Conservation (phyloP, 768 basidiomycete species). For the Tubosaeta sp. region DNA sequence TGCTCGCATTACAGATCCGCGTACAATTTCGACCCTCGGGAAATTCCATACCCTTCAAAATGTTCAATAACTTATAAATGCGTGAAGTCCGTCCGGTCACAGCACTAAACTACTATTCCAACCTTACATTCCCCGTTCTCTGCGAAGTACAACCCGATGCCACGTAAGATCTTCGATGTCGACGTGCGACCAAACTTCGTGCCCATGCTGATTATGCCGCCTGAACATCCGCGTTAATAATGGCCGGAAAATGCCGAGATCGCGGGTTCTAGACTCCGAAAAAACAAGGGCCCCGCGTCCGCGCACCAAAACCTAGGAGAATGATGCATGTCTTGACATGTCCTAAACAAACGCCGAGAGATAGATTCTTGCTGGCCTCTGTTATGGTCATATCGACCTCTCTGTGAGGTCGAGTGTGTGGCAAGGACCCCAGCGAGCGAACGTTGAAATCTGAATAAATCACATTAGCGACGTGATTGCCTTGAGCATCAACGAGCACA, state of each 20-base stretch:
- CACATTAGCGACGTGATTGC: slow-evolving; percentile 31
- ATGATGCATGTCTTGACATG: slow-evolving; percentile 51
- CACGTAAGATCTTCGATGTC: slow-evolving; percentile 46
- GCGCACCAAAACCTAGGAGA: slow-evolving; percentile 48
- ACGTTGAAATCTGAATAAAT: slow-evolving; percentile 48
- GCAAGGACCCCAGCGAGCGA: slow-evolving; percentile 40
- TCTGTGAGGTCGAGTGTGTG: slow-evolving; percentile 44
- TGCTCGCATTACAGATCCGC: no score
- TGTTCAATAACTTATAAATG: no score
- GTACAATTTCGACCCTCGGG: no score
- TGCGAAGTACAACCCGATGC: slow-evolving; percentile 52
- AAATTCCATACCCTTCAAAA: no score
- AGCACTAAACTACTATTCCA: no score
- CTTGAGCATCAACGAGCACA: slow-evolving; percentile 33
- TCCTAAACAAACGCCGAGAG: slow-evolving; percentile 32
- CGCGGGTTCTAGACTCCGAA: slow-evolving; percentile 49
- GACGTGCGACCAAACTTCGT: slow-evolving; percentile 60
- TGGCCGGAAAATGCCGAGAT: slow-evolving; percentile 48
- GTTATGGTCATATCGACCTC: slow-evolving; percentile 46
- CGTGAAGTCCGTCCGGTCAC: slow-evolving; percentile 41
- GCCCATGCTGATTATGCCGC: slow-evolving; percentile 54
- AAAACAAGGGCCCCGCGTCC: slow-evolving; percentile 41
- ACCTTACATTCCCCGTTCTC: slow-evolving; percentile 46
- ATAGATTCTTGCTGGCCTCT: slow-evolving; percentile 35
- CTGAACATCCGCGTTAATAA: slow-evolving; percentile 44